Base-by-base conservation (phyloP, 1,139 yeast genomes). In the Casaregolazyma lundiana region DNA sequence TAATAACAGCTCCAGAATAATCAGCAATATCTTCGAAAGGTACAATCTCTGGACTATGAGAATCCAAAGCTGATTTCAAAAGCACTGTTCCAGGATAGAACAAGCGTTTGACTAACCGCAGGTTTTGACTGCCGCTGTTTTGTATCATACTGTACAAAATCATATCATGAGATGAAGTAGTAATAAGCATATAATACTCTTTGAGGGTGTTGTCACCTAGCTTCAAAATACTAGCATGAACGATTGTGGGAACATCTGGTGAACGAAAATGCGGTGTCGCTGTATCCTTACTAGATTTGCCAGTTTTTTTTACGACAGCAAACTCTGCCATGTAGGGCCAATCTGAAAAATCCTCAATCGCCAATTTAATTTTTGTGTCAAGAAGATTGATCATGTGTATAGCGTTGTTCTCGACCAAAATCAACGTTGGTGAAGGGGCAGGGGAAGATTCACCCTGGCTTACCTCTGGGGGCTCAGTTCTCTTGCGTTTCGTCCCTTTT, bases 101-200 rank as follows among this genome's bases (percentile, higher is more conserved):
- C 51, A 78, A 78, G 49, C 75, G 71, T 59, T 78, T 77, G 35
- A 66, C 58, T 44, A 81, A 70, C 50, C 72, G 69, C 37, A 41
- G n/a, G 6, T 19, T 22, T 54, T 70, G 74, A n/a, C 39, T 72
- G 75, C 3, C 78, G 76, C 34, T 62, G 58, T 75, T 80, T 53
- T 71, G 71, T 49, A 70, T 77, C 37, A 81, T 67, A 56, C 80
- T 79, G 62, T 88, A 88, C 52, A 84, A 69, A 39, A 80, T 69
- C 1, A 87, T 69, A 62, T 88, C 95, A 57, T 94, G 94, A 46
- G 92, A 90, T 60, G 81, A 76, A 0, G 95, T 87, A 43, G 88
- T 68, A 5, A 87, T 70, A 0, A 89, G 73, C 50, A 89, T 63
- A 61, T 80, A 81, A 55, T 86, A 90, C 45, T 76, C 71, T 20